Evolutionary conservation across 805 yeast genomes (phyloP), one percentile per base, ranked within the genome.

Genomic region (Clavispora phyllophila): DNA sequence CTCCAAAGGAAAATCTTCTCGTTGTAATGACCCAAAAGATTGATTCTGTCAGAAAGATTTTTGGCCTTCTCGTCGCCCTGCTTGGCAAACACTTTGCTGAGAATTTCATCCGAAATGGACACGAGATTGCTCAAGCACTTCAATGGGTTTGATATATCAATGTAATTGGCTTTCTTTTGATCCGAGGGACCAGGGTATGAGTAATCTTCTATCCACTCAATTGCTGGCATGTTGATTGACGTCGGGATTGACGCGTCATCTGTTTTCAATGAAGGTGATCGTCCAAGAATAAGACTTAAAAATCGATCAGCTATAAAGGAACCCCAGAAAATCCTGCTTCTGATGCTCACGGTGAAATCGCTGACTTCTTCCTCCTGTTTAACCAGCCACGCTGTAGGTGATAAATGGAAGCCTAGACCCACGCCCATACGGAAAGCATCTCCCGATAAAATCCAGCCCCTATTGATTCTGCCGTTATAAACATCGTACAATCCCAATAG

Each of bases 281-380:
- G 39, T 6, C 51, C 51, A 17, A 46, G 38, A 17, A 46, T 41
- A 29, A 48, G 38, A 35, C 50, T 39, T n/a, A 46, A 26, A 23
- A 48, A 48, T n/a, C 48, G 42, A 37, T 48, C 51, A 12, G 46
- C 51, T 23, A 45, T 36, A 24, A 46, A 43, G 9, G 46, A 41
- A 36, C 51, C 51, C 51, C 50, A 48, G 42, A 43, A 48, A 15
- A 48, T 48, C 12, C 51, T 19, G 37, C 48, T 43, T 8, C 51
- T 36, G 12, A 48, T 42, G 36, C 44, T 40, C 17, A 35, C 19
- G 17, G 46, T 45, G 42, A 45, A 33, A 2, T 41, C 42, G 23
- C 45, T 36, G 33, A 43, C 28, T 8, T 43, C 32, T 3, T 37
- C 42, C 3, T 27, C 15, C 18, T 34, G 31, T 9, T n/a, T 28